Conservation (phyloP, 108 stramenopile species). For the Pseudonitzschia multistriata region DNA sequence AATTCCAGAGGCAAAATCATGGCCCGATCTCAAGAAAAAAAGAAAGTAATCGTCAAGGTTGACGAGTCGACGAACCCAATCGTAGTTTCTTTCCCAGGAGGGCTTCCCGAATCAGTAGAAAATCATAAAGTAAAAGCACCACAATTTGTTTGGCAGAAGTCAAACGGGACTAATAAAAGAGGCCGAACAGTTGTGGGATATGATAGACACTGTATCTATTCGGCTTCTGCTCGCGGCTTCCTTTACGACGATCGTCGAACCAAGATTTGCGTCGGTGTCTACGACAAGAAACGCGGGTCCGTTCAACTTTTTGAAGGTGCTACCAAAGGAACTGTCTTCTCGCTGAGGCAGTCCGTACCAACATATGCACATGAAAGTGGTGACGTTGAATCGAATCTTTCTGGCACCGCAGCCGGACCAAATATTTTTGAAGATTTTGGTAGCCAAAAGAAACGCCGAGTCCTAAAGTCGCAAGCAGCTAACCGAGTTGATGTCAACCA, state of each 20-base stretch:
- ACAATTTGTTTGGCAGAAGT: slow-evolving; percentile 20
- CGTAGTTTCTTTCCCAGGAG: slow-evolving; percentile 77
- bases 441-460: slow-evolving; percentile 76
- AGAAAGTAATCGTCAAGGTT: slow-evolving; percentile 23
- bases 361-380: slow-evolving; percentile 43
- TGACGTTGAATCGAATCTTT: neutral
- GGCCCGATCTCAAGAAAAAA: slow-evolving; percentile 10
- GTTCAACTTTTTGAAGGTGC: slow-evolving; percentile 54
- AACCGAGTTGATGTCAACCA: slow-evolving; percentile 77
- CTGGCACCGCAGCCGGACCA: slow-evolving; percentile 24
- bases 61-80: slow-evolving; percentile 49
- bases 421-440: slow-evolving; percentile 80
- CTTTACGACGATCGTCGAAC: slow-evolving; percentile 69
- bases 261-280: slow-evolving; percentile 62
- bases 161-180: slow-evolving; percentile 11
- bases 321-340: slow-evolving; percentile 63
- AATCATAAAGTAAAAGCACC: slow-evolving; percentile 3
- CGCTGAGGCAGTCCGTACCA: slow-evolving; percentile 63
- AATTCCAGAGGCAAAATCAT: neutral
- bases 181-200: slow-evolving; percentile 27
- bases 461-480: slow-evolving; percentile 67
- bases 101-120: slow-evolving; percentile 46
- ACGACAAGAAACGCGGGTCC: slow-evolving; percentile 52
- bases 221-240: slow-evolving; percentile 41
- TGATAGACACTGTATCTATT: slow-evolving; percentile 34